Conservation (phyloP, 768 basidiomycete species). For the Zangia roseola region DNA sequence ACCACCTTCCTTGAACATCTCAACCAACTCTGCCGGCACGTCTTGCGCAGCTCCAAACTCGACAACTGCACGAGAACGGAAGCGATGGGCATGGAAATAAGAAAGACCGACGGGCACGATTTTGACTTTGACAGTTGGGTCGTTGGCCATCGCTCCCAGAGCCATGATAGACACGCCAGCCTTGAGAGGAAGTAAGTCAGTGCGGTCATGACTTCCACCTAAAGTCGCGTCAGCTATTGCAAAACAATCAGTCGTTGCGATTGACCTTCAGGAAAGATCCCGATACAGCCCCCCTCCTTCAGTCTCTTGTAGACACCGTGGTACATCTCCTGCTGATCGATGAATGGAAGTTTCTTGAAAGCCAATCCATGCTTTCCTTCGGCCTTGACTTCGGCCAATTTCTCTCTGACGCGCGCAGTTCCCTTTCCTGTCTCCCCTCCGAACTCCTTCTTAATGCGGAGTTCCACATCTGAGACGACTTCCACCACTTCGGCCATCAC, state of each 20-base stretch:
- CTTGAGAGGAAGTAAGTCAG: constrained; percentile 93
- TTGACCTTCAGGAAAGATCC: constrained; percentile 97
- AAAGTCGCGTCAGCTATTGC: constrained; percentile 5
- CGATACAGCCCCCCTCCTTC: constrained; percentile 85
- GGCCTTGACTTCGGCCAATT: constrained; percentile 54
- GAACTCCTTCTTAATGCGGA: constrained; percentile 86
- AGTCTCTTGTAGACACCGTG: constrained; percentile 86
- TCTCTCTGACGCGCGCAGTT: constrained; percentile 65
- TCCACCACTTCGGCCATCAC: constrained; percentile 81
- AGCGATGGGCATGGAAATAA: constrained; percentile 78
- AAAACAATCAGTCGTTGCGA: neutral
- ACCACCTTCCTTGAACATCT: constrained; percentile 91
- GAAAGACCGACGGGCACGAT: constrained; percentile 85
- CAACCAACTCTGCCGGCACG: constrained; percentile 85
- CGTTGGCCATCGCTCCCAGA: constrained; percentile 93
- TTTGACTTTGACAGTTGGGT: constrained; percentile 82
- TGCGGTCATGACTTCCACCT: constrained; percentile 99
- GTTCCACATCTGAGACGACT: constrained; percentile 83
- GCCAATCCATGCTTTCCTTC: constrained; percentile 62
- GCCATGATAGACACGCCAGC: constrained; percentile 99
- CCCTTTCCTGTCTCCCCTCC: constrained; percentile 77
- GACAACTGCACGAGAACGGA: constrained; percentile 94
- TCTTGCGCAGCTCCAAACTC: constrained; percentile 93
- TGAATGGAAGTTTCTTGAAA: constrained; percentile 82
- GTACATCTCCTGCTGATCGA: constrained; percentile 96